These are phyloP conservation scores for Neonectria ditissima DNA, from an alignment of 2,329 filamentous ascomycete species.

Conservation along the genomic window DNA sequence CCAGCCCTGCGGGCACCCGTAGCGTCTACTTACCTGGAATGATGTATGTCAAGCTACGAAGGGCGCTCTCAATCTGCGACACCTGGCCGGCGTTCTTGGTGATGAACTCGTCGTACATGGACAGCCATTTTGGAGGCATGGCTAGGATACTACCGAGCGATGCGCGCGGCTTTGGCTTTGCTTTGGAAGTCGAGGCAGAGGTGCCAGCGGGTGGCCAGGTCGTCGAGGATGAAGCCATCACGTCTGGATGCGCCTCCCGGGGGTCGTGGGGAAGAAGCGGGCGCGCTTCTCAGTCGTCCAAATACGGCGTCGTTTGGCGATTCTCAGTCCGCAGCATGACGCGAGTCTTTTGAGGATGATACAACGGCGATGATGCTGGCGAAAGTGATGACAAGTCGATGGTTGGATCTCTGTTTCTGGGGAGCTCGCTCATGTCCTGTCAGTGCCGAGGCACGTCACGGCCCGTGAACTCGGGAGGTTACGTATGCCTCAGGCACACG, in stretches of 20 bases:
- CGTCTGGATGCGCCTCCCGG: constrained; percentile 11
- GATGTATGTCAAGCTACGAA: constrained; percentile 94
- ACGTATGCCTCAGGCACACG: constrained; percentile 40
- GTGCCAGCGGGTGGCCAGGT: constrained; percentile 27
- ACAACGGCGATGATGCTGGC: constrained; percentile 20
- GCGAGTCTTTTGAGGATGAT: constrained; percentile 11
- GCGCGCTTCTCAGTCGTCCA: constrained; percentile 26
- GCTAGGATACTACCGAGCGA: constrained; percentile 59
- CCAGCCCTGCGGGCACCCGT: background rate
- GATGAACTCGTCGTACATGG: constrained; percentile 89
- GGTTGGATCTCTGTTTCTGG: constrained; percentile 18
- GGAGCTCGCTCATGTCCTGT: constrained; percentile 25
- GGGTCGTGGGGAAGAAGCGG: constrained; percentile 9
- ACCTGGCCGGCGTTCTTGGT: constrained; percentile 94
- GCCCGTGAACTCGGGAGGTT: constrained; percentile 32
- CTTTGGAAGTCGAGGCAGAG: constrained; percentile 34
- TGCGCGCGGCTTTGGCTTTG: constrained; percentile 37
- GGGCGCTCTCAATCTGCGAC: constrained; percentile 91
- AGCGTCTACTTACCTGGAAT: constrained; percentile 74
- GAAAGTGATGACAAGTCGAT: constrained; percentile 28
- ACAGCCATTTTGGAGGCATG: constrained; percentile 73
- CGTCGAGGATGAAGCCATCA: constrained; percentile 40
- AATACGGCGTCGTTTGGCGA: constrained; percentile 11
- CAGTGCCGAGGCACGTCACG: constrained; percentile 44
- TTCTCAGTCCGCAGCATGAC: constrained; percentile 17